Evolutionary conservation across 2,329 filamentous ascomycete genomes (phyloP), one percentile per base, ranked within the genome.

Genomic region (Cryphonectria parasitica): DNA sequence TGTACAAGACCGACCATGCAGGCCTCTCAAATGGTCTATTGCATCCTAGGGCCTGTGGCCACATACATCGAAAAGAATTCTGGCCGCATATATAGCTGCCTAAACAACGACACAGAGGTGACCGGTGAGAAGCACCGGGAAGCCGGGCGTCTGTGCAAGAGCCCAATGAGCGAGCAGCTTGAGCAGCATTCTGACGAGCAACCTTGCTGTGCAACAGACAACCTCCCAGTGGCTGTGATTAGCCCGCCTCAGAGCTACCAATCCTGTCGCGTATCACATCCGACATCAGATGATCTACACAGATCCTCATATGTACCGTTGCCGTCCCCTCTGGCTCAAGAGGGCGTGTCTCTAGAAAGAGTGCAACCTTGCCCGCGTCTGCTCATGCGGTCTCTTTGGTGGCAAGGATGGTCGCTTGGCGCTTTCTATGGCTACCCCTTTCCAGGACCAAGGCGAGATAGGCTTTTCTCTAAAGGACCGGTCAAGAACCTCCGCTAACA

Each of bases 71-170:
- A n/a, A 13, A 31, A 22, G n/a, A 49, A 43, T 1, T 28, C 5
- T 61, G 65, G 54, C n/a, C 45, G 56, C 54, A 67, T 67, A 45
- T 25, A 22, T 19, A 34, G 5, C 28, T 67, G 65, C 65, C 65
- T 13, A 49, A 34, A 61, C 34, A 67, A n/a, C 17, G 19, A 34
- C 8, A 25, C 11, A 1, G 25, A 49, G 11, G 36, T 45, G 31
- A 67, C 65, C 65, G 65, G 65, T 43, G 41, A n/a, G 43, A 34
- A 3, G 19, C 39, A 36, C 39, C 39, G 3, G 39, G 39, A 13
- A 17, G 19, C 64, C 54, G 19, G 28, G 49, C n/a, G 61, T 36
- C 6, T 25, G 2, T 10, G 5, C 25, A 45, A 43, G 28, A 60
- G 36, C 22, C 65, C 65, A 49, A 61, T 67, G 54, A 45, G 19